These are phyloP conservation scores for Epichloe coenophiala DNA, from an alignment of 2,329 filamentous ascomycete species.

Conservation along the genomic window DNA sequence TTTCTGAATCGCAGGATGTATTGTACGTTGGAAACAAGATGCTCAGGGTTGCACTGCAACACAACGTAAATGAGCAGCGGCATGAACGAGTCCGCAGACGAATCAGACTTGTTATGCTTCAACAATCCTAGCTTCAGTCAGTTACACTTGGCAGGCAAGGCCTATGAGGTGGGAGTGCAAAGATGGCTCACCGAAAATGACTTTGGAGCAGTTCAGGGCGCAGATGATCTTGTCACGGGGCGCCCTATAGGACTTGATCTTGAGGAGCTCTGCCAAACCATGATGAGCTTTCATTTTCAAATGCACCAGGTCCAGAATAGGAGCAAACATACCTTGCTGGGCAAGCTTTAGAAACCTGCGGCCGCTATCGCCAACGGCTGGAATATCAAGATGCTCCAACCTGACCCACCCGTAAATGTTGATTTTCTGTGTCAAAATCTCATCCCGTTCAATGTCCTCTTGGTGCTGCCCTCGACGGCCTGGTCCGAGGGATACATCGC, in stretches of 20 bases:
- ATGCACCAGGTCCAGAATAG: not conserved
- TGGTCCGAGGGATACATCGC: constrained; percentile 58
- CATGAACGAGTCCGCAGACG: constrained; percentile 92
- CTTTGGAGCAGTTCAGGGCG: constrained; percentile 96
- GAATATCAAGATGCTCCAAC: constrained; percentile 89
- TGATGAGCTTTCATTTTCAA: not conserved
- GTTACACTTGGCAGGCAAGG: not conserved
- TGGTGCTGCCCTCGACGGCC: constrained; percentile 92
- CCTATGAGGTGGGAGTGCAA: not conserved
- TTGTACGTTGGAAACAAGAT: constrained; percentile 93
- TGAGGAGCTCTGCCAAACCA: constrained; percentile 58
- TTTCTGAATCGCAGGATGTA: constrained; percentile 96
- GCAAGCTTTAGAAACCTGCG: constrained; percentile 78
- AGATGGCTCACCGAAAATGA: constrained; percentile 70
- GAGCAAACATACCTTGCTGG: constrained; percentile 53
- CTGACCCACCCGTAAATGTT: constrained; percentile 91
- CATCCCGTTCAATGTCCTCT: constrained; percentile 92
- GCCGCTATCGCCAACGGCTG: constrained; percentile 70
- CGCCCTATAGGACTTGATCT: constrained; percentile 95
- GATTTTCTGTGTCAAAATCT: constrained; percentile 92
- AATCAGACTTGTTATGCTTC: constrained; percentile 84
- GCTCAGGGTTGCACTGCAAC: constrained; percentile 83
- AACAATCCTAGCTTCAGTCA: constrained; percentile 48
- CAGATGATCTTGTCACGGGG: constrained; percentile 97
- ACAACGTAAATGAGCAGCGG: constrained; percentile 92